Conservation (phyloP, 352 stramenopile genomes). For the Phytophthora cryptogea region DNA sequence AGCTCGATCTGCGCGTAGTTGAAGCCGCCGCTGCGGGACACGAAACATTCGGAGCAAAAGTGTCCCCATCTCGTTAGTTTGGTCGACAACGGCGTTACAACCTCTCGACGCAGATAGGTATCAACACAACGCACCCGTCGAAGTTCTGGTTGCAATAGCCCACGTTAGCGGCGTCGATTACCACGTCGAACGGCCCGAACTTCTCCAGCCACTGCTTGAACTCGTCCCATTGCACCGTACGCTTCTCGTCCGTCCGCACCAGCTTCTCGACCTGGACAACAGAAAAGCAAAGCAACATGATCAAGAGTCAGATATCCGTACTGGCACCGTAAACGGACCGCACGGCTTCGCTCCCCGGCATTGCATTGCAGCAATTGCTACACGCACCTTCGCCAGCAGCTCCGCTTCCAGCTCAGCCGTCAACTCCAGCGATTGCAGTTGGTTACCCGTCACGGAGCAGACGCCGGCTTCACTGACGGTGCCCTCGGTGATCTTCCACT, state of each 20-base stretch:
- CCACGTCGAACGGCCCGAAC: slow-evolving; percentile 88
- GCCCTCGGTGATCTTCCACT: slow-evolving; percentile 61
- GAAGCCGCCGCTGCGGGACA: slow-evolving; percentile 80
- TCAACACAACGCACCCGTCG: slow-evolving; percentile 53
- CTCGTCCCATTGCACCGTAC: slow-evolving; percentile 71
- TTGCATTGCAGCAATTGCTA: slow-evolving; percentile 1
- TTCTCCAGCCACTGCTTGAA: slow-evolving; percentile 84
- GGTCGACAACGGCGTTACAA: slow-evolving; percentile 29
- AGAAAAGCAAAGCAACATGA: not conserved
- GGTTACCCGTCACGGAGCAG: slow-evolving; percentile 63
- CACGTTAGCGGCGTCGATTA: slow-evolving; percentile 98
- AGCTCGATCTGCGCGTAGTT: slow-evolving; percentile 96
- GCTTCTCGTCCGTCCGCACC: slow-evolving; percentile 75
- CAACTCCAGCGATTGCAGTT: slow-evolving; percentile 74
- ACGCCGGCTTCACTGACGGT: slow-evolving; percentile 58
- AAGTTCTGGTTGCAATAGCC: slow-evolving; percentile 98
- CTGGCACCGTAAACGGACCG: slow-evolving; percentile 14
- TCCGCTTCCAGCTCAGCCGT: slow-evolving; percentile 39
- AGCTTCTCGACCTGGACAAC: slow-evolving; percentile 70
- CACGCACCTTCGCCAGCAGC: slow-evolving; percentile 68
- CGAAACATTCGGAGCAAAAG: slow-evolving; percentile 14
- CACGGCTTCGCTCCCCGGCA: slow-evolving; percentile 14
- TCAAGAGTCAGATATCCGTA: slow-evolving; percentile 19
- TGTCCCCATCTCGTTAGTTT: slow-evolving; percentile 20
- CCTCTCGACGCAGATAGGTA: slow-evolving; percentile 5